Conservation (phyloP, 164 flowering plant species). For the Kalanchoe fedtschenkoi region DNA sequence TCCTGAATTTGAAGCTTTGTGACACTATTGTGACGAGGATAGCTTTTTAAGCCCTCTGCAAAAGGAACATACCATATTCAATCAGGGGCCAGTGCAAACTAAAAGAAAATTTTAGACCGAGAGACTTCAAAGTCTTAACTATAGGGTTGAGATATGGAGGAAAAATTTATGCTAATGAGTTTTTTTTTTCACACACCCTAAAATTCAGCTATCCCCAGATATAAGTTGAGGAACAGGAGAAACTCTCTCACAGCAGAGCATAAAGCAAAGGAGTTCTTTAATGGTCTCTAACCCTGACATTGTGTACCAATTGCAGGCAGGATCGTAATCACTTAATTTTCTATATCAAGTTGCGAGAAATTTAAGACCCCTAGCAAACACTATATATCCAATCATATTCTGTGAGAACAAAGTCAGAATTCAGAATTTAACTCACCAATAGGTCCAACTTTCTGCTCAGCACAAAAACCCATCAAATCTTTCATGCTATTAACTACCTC, state of each 20-base stretch:
- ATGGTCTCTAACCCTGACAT: not conserved
- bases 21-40: constrained; percentile 49
- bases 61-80: not conserved
- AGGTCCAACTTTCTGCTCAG: constrained; percentile 66
- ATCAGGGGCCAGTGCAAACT: not conserved
- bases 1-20: constrained; percentile 67
- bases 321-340: no score
- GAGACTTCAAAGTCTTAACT: not conserved
- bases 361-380: no score
- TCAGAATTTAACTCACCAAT: constrained; percentile 40
- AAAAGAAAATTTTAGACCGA: not conserved
- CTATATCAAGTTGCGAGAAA: no score
- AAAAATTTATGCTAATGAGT: no score
- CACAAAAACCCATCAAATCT: constrained; percentile 74
- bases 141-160: not conserved
- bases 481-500: constrained; percentile 96
- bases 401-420: not conserved
- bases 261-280: not conserved
- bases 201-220: not conserved
- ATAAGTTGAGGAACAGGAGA: not conserved
- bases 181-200: not conserved
- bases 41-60: constrained; percentile 84
- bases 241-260: not conserved
- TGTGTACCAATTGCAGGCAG: not conserved
- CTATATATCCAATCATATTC: no score